phyloP scores from a whole-genome alignment of 345 rosid genomes.

The Litchi chinensis region DNA sequence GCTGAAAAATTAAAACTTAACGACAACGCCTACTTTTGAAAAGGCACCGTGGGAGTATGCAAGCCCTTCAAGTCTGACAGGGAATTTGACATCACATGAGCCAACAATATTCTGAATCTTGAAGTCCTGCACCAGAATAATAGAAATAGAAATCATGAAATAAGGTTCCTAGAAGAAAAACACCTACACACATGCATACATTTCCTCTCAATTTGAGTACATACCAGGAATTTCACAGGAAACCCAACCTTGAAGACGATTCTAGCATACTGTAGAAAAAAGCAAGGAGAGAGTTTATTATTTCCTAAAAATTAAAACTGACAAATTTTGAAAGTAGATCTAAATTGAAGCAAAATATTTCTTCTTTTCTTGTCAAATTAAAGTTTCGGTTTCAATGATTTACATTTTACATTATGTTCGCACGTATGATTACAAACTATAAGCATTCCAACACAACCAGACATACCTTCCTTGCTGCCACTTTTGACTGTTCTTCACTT shows the following conservation, averaged over 20 bases:
- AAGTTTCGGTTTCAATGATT: neutral
- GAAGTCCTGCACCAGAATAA: slow-evolving; percentile 55
- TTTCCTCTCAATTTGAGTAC: neutral
- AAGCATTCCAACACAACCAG: neutral
- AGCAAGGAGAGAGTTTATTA: neutral
- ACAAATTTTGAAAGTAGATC: neutral
- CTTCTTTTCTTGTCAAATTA: too few relatives aligned
- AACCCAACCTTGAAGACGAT: slow-evolving; percentile 81
- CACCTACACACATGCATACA: neutral
- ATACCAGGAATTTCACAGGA: slow-evolving; percentile 77
- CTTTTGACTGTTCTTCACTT: slow-evolving; percentile 62
- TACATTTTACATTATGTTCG: neutral
- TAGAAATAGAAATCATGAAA: neutral
- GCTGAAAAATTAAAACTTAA: neutral
- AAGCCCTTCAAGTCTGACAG: slow-evolving; percentile 73
- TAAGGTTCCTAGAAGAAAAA: neutral
- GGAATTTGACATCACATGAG: slow-evolving; percentile 74
- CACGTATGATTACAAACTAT: neutral
- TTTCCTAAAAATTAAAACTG: too few relatives aligned
- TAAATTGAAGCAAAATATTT: neutral
- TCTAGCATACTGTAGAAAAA: slow-evolving; percentile 59
- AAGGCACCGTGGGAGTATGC: slow-evolving; percentile 68
- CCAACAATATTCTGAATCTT: slow-evolving; percentile 86
- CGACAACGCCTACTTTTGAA: slow-evolving; percentile 53
- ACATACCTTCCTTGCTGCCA: slow-evolving; percentile 80